phyloP scores from a whole-genome alignment of 2,329 filamentous ascomycete genomes.

The Pestalotiopsis fici region DNA sequence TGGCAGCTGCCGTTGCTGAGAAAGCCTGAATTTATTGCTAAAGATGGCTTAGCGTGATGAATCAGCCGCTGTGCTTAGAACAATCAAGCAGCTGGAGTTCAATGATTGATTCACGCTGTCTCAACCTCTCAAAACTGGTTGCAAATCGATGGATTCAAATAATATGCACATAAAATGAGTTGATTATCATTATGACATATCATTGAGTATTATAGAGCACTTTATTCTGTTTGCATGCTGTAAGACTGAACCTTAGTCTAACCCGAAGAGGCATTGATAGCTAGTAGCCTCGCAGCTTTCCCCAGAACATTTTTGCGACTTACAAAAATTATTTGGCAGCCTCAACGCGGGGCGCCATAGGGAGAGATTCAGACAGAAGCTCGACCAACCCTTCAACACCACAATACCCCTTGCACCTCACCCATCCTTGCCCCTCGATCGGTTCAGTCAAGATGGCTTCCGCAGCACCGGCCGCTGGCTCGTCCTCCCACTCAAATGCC shows the following conservation, averaged over 20 bases:
- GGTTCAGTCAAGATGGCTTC: conserved; percentile 38
- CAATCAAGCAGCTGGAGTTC: background rate
- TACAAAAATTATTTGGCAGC: conserved; percentile 19
- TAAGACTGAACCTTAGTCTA: background rate
- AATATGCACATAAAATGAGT: background rate
- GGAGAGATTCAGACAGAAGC: background rate
- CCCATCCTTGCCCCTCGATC: background rate
- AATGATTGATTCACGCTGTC: background rate
- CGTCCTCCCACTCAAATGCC: conserved; percentile 47
- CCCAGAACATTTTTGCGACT: conserved; percentile 23
- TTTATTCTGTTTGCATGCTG: too few relatives aligned
- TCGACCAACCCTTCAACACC: conserved; percentile 1
- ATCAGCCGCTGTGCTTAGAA: background rate
- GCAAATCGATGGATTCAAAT: too few relatives aligned
- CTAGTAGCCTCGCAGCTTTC: conserved; percentile 29
- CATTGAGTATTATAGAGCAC: too few relatives aligned
- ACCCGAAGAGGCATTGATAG: background rate
- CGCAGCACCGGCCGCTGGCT: conserved; percentile 40
- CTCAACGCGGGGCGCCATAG: conserved; percentile 17
- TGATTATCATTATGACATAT: background rate
- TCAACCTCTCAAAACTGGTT: background rate
- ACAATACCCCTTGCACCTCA: background rate
- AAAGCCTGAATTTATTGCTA: background rate
- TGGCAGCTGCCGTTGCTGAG: background rate
- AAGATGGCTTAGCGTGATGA: background rate